Evolutionary conservation across 148 eudicot genomes (phyloP).

Genomic region (Pouteria glomerata): DNA sequence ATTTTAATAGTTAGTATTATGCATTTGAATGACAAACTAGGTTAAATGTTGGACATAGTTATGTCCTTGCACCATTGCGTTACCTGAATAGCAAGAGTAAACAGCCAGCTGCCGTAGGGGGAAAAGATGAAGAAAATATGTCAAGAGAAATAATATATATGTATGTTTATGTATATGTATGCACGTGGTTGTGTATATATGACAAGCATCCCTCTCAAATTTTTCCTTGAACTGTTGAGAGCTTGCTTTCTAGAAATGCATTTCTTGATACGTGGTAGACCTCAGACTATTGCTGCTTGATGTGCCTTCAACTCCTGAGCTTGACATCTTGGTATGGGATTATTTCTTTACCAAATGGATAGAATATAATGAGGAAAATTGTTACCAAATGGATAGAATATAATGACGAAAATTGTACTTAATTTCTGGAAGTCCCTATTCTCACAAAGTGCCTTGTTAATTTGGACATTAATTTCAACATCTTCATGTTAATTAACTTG

Average conservation of each 20-base stretch:
- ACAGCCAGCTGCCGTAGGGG: neutral
- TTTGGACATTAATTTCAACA: too few species aligned
- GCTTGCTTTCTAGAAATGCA: neutral
- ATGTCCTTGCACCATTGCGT: neutral
- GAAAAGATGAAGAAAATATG: neutral
- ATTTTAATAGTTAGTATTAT: neutral
- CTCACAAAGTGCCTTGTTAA: neutral
- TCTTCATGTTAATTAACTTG: conserved; percentile 1
- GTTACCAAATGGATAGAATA: too few species aligned
- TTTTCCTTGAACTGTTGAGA: too few species aligned
- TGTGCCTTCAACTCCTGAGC: neutral
- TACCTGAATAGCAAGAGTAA: conserved; percentile 28
- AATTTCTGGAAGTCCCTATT: neutral
- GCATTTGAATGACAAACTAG: neutral
- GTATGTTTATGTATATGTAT: neutral
- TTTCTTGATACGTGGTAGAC: neutral
- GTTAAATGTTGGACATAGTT: neutral
- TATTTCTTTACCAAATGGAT: neutral
- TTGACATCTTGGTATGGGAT: neutral
- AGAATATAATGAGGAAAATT: too few species aligned
- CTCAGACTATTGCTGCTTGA: neutral
- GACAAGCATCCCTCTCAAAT: neutral
- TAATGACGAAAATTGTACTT: neutral
- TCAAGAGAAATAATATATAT: neutral
- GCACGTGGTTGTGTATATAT: too few species aligned